Evolutionary conservation across 2,329 filamentous ascomycete species (phyloP).

Genomic region (Daldinia sp.): DNA sequence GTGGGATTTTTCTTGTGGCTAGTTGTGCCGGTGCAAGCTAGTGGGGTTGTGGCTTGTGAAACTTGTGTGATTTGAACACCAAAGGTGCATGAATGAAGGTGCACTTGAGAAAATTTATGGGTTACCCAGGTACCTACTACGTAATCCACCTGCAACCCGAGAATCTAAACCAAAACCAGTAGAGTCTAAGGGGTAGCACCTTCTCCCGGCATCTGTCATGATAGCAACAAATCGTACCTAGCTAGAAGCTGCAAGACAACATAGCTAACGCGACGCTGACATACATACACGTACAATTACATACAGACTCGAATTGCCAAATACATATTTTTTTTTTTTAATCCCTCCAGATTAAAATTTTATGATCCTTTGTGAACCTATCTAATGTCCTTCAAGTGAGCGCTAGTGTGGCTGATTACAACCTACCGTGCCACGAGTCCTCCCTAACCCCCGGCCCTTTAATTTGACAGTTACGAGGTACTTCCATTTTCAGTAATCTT

Average conservation of each 20-base stretch:
- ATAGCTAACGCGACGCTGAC: background rate
- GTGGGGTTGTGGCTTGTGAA: conserved; percentile 6
- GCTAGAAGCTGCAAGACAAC: background rate
- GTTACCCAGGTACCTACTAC: background rate
- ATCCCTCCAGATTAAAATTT: background rate
- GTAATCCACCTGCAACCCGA: background rate
- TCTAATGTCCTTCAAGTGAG: conserved; percentile 4
- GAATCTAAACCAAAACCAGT: background rate
- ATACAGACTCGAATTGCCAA: background rate
- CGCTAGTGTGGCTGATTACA: conserved; percentile 17
- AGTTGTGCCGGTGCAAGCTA: conserved; percentile 18
- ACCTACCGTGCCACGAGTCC: conserved; percentile 10
- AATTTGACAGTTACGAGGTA: conserved; percentile 26
- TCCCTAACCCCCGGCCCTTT: conserved; percentile 21
- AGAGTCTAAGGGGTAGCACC: background rate
- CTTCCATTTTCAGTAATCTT: conserved; percentile 6
- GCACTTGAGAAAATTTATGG: background rate
- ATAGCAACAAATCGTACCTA: conserved; percentile 14
- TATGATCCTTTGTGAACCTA: conserved; percentile 5
- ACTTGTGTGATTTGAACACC: background rate
- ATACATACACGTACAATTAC: background rate
- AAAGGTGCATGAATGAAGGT: background rate
- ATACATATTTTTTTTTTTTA: background rate
- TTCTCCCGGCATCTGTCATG: background rate
- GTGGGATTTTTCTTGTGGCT: conserved; percentile 31